Conservation (phyloP, 495 filamentous ascomycete genomes). For the Neurospora cerealis region DNA sequence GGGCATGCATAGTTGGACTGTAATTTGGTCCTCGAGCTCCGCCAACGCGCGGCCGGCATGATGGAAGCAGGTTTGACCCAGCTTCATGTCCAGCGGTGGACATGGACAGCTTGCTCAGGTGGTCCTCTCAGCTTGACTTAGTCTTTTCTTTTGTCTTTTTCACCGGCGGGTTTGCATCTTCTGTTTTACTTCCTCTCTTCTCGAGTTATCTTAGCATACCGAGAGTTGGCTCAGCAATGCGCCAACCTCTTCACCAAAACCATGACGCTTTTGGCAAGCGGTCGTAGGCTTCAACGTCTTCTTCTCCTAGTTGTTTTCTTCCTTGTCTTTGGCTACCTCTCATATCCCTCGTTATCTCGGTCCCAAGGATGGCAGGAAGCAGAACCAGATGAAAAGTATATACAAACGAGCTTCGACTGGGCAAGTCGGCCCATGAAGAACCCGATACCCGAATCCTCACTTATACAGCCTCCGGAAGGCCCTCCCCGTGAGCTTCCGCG, state of each 20-base stretch:
- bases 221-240: conserved; percentile 10
- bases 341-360: not conserved
- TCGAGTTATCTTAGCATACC: not conserved
- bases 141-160: not conserved
- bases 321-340: conserved; percentile 12
- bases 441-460: conserved; percentile 21
- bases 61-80: not conserved
- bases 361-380: not conserved
- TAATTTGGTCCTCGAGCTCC: not conserved
- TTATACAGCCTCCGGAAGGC: conserved; percentile 25
- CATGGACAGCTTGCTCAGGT: not conserved
- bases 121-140: not conserved
- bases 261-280: conserved; percentile 16
- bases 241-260: not conserved
- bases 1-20: not conserved
- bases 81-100: not conserved
- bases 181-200: not conserved
- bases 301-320: conserved; percentile 10
- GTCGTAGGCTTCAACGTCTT: conserved; percentile 17
- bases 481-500: conserved; percentile 23
- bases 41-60: not conserved
- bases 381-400: conserved; percentile 7
- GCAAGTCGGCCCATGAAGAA: conserved; percentile 20
- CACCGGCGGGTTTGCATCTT: not conserved
- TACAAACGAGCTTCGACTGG: conserved; percentile 35